Evolutionary conservation across 495 filamentous ascomycete genomes (phyloP).

Genomic region (Rostrohypoxylon terebratum): DNA sequence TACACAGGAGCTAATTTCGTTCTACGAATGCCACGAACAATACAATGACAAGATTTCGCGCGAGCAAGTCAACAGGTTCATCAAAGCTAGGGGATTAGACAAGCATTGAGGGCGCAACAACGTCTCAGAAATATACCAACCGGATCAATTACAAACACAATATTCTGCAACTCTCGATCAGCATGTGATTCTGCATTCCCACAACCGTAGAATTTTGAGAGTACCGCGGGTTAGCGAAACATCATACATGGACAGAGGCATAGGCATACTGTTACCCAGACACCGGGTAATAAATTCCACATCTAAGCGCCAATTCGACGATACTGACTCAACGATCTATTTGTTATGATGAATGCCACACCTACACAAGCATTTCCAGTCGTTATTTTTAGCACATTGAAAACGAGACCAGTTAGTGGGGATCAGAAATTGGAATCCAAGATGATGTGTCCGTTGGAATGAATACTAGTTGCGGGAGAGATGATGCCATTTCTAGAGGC

Average conservation of each 20-base stretch:
- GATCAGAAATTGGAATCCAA: constrained; percentile 3
- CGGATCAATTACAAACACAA: background rate
- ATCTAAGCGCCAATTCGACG: background rate
- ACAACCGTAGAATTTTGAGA: background rate
- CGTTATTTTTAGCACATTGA: background rate
- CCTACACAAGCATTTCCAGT: background rate
- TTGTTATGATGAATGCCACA: background rate
- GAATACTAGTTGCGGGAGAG: constrained; percentile 3
- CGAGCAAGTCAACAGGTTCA: constrained; percentile 79
- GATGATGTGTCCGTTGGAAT: constrained; percentile 11
- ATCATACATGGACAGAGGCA: background rate
- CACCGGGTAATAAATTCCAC: background rate
- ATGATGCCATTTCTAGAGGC: background rate
- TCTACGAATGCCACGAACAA: constrained; percentile 92
- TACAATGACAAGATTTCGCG: constrained; percentile 80
- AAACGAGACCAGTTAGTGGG: background rate
- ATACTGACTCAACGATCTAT: background rate
- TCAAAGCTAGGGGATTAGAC: constrained; percentile 85
- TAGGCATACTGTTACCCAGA: background rate
- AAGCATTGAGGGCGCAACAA: constrained; percentile 59
- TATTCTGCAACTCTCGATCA: background rate
- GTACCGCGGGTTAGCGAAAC: background rate
- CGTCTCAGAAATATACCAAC: no score
- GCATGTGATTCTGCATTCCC: background rate
- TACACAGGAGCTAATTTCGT: constrained; percentile 92